Percentiles rank a stretch among this genome's conserved stretches.
phyloP scores from a whole-genome alignment of 2,329 filamentous ascomycete species.

The Aureobasidium sp. region DNA sequence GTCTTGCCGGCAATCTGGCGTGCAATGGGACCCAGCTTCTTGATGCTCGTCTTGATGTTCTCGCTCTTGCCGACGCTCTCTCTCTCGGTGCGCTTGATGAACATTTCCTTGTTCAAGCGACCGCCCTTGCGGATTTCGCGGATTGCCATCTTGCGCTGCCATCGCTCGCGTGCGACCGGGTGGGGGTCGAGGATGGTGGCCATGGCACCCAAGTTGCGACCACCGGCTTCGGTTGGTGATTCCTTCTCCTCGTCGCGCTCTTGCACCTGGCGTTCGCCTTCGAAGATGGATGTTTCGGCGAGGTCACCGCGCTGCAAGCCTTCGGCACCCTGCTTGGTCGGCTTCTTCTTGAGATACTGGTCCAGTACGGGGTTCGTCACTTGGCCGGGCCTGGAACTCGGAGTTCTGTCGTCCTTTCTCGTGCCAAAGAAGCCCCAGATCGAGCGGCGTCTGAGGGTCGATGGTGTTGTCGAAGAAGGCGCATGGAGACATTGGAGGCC shows the following conservation, averaged over 20 bases:
- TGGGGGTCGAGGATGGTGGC: constrained; percentile 63
- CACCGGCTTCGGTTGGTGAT: constrained; percentile 16
- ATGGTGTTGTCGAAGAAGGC: constrained; percentile 12
- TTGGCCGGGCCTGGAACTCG: background rate
- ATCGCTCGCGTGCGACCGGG: constrained; percentile 60
- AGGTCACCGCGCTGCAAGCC: constrained; percentile 34
- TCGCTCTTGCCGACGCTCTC: constrained; percentile 54
- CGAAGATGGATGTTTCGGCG: constrained; percentile 44
- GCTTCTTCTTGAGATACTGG: constrained; percentile 39
- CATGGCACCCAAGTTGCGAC: constrained; percentile 45
- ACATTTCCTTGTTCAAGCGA: constrained; percentile 55
- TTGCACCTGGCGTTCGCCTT: constrained; percentile 28
- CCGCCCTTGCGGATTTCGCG: constrained; percentile 61
- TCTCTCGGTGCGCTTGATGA: constrained; percentile 58
- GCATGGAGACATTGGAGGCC: constrained; percentile 16
- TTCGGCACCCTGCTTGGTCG: constrained; percentile 10
- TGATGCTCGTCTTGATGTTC: constrained; percentile 72
- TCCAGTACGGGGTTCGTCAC: constrained; percentile 52
- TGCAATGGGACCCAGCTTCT: constrained; percentile 82
- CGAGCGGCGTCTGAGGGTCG: constrained; percentile 16
- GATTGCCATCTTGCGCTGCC: constrained; percentile 78
- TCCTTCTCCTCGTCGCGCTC: constrained; percentile 18
- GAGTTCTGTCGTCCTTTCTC: constrained; percentile 13
- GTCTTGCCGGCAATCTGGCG: constrained; percentile 87
- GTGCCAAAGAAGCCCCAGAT: constrained; percentile 17